Base-by-base conservation (phyloP, 352 stramenopile genomes). In the Pythium phragmiticola region DNA sequence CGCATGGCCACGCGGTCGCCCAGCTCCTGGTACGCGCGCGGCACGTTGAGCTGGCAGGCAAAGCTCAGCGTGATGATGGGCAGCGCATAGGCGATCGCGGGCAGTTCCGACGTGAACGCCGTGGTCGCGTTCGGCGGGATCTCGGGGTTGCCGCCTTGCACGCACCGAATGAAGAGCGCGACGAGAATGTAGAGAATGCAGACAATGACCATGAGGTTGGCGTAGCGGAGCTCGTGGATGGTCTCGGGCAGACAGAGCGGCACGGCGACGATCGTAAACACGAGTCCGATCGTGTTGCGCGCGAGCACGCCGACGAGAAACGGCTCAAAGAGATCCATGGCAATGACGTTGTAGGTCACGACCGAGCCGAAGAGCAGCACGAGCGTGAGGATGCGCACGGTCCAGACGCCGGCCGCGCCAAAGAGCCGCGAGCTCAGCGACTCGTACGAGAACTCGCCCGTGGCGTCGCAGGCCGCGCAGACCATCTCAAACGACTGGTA, bases 311-410 rank as follows among this genome's bases (percentile, higher is more conserved):
- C 70, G 46, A 61, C 56, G 23, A 92, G 70, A 37, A 94, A 94
- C 21, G 85, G 83, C 72, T 89, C 78, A 51, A 94, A 88, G 34
- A 94, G 73, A 57, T 94, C 85, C 80, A 91, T 92, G 26, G 80
- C 78, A 66, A 94, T 91, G 13, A 94, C 80, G 66, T 89, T 90
- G 73, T 92, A 92, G 72, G 77, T 91, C 42, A 94, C 77, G 36
- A 91, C 76, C 23, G 83, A 81, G 56, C 85, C 85, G 53, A 94
- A 94, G 21, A 92, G 73, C 58, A 94, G 70, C 50, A 84, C 66
- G 48, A 94, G 67, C 52, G 84, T 91, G 39, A 92, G 63, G n/a
- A 87, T 47, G 33, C 85, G 85, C 45, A 94, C 77, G 42, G 73
- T 70, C 83, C 83, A 94, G 8, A 94, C 78, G 58, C 82, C 82